Conservation (phyloP, 257 asterid species). For the Penstemon eatonii region DNA sequence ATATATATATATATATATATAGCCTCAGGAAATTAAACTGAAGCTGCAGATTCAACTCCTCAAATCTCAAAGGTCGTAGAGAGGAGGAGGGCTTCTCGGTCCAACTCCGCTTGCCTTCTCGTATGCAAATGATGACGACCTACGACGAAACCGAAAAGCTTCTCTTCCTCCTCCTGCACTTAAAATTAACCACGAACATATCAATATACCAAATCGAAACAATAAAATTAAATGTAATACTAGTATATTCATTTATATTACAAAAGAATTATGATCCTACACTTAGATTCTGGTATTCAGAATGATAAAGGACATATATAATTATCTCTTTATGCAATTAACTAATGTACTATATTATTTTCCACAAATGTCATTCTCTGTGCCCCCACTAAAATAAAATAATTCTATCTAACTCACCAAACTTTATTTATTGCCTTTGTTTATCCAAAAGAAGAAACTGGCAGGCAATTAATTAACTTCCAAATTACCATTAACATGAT, state of each 20-base stretch:
- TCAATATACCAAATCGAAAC: not conserved
- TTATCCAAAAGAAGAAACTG: constrained; percentile 15
- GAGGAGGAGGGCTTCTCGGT: constrained; percentile 89
- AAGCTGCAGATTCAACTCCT: not conserved
- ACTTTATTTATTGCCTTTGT: constrained; percentile 27
- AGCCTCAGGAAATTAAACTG: too few relatives aligned
- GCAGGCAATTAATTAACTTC: too few relatives aligned
- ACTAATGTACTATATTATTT: not conserved
- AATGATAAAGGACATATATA: not conserved
- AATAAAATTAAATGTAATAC: not conserved
- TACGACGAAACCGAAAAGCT: constrained; percentile 64
- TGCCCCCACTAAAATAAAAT: constrained; percentile 25
- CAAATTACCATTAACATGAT: not conserved
- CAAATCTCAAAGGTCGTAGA: constrained; percentile 71
- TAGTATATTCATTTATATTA: not conserved
- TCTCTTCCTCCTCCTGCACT: constrained; percentile 63
- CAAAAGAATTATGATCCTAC: too few relatives aligned
- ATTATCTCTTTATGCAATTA: not conserved
- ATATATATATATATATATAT: too few relatives aligned
- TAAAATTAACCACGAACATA: not conserved
- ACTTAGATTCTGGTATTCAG: too few relatives aligned
- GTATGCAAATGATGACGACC: constrained; percentile 67
- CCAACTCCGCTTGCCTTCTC: constrained; percentile 75
- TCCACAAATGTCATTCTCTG: constrained; percentile 32
- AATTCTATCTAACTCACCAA: constrained; percentile 21